Conservation (phyloP, 805 yeast genomes). For the Tanozyma kutaoensis region DNA sequence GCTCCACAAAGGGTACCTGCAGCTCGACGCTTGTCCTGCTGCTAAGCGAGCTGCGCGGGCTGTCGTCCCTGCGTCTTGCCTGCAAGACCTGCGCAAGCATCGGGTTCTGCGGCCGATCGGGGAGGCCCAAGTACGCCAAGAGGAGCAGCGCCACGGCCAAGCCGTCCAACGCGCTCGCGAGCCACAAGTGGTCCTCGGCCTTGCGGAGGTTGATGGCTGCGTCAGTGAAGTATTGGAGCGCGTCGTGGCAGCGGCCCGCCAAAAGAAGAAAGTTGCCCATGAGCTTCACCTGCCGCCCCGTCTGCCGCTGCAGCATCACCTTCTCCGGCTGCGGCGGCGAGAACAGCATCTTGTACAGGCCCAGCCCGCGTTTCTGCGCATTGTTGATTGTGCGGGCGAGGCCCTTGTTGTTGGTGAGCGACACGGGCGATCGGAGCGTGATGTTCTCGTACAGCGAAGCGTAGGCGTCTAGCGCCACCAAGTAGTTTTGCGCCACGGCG, state of each 20-base stretch:
- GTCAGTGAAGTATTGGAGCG: constrained; percentile 63
- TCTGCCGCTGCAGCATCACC: constrained; percentile 30
- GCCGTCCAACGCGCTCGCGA: constrained; percentile 79
- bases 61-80: no score
- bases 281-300: constrained; percentile 65
- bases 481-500: constrained; percentile 53
- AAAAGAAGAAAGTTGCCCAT: constrained; percentile 66
- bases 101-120: constrained; percentile 33
- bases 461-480: constrained; percentile 50
- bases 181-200: constrained; percentile 72
- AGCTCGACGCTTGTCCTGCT: no score
- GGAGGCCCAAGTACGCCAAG: constrained; percentile 40
- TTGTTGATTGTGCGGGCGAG: constrained; percentile 24
- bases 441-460: constrained; percentile 68
- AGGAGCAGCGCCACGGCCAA: constrained; percentile 54
- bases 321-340: constrained; percentile 11
- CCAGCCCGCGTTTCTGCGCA: constrained; percentile 29
- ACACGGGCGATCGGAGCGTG: constrained; percentile 72
- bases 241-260: constrained; percentile 67
- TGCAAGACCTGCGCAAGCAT: constrained; percentile 20
- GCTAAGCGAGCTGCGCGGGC: no score
- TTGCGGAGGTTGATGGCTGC: constrained; percentile 46
- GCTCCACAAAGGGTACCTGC: constrained; percentile 15
- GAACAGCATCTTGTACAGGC: constrained; percentile 18
- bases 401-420: constrained; percentile 37